Evolutionary conservation across 2,329 filamentous ascomycete genomes (phyloP).

Genomic region (Botryosphaeria dothidea): DNA sequence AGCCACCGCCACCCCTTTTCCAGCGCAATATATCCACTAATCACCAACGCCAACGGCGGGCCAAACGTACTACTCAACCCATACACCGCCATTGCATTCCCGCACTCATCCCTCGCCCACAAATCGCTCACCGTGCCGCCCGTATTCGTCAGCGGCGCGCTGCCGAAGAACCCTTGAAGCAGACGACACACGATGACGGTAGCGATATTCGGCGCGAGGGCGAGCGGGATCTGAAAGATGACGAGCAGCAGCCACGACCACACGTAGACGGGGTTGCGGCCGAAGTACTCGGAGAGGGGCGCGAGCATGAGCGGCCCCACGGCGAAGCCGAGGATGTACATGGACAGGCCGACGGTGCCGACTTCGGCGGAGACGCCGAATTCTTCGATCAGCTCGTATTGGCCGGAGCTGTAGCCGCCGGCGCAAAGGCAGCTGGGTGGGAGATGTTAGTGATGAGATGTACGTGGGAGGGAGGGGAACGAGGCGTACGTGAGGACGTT

Average conservation of each 20-base stretch:
- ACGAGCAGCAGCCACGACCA: conserved; percentile 28
- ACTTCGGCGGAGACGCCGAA: conserved; percentile 16
- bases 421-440: conserved; percentile 11
- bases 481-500: conserved; percentile 23
- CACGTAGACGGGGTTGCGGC: conserved; percentile 27
- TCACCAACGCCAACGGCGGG: conserved; percentile 35
- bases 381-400: not conserved
- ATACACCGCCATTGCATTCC: conserved; percentile 26
- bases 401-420: conserved; percentile 16
- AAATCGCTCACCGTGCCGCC: conserved; percentile 27
- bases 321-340: conserved; percentile 32
- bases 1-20: conserved; percentile 37
- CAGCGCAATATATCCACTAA: conserved; percentile 38
- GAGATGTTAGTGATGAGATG: not conserved
- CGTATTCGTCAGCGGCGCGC: conserved; percentile 18
- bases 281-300: conserved; percentile 33
- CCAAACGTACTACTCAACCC: conserved; percentile 34
- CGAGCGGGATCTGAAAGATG: conserved; percentile 28
- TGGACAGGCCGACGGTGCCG: conserved; percentile 27
- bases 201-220: conserved; percentile 29
- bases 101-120: conserved; percentile 29
- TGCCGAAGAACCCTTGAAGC: conserved; percentile 14
- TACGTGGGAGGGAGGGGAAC: not conserved
- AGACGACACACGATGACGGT: conserved; percentile 24
- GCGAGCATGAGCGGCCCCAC: conserved; percentile 32